phyloP scores from a whole-genome alignment of 768 basidiomycete species.

The Wakefieldia striispora region DNA sequence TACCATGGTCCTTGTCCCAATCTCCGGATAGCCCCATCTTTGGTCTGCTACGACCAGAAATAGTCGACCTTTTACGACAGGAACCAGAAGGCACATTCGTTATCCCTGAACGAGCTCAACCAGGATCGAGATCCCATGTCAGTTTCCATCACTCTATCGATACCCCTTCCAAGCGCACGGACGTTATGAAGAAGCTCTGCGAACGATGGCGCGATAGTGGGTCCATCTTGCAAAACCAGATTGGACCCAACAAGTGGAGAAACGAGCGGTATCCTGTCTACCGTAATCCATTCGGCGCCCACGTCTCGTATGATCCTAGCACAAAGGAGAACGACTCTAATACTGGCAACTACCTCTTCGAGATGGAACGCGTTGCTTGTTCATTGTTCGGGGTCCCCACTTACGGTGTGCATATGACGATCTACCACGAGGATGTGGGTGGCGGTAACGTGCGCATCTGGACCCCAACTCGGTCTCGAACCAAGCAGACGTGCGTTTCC shows the following conservation, averaged over 20 bases:
- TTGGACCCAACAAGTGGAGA: conserved; percentile 81
- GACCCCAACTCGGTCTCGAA: conserved; percentile 82
- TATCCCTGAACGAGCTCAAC: conserved; percentile 33
- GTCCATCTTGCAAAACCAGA: conserved; percentile 53
- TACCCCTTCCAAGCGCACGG: conserved; percentile 58
- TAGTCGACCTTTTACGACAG: conserved; percentile 50
- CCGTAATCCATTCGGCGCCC: conserved; percentile 59
- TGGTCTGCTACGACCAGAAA: conserved; percentile 56
- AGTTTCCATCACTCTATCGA: conserved; percentile 52
- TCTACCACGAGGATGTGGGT: conserved; percentile 47
- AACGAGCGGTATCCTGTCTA: conserved; percentile 82
- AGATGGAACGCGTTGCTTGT: conserved; percentile 88
- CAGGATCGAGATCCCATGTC: conserved; percentile 29
- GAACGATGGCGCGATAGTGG: conserved; percentile 72
- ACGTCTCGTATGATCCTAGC: conserved; percentile 34
- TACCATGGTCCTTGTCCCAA: conserved; percentile 55
- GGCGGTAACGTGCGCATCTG: conserved; percentile 56
- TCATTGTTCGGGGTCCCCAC: conserved; percentile 87
- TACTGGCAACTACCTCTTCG: conserved; percentile 69
- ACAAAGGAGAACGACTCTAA: conserved; percentile 32
- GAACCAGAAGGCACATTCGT: conserved; percentile 48
- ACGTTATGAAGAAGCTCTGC: conserved; percentile 62
- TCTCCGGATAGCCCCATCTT: conserved; percentile 53
- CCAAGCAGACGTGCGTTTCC: conserved; percentile 79
- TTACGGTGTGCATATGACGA: conserved; percentile 89